Percentiles rank a stretch among this genome's conserved stretches.
Conservation (phyloP, 2,329 filamentous ascomycete genomes). For the Penicillium sclerotigenum region DNA sequence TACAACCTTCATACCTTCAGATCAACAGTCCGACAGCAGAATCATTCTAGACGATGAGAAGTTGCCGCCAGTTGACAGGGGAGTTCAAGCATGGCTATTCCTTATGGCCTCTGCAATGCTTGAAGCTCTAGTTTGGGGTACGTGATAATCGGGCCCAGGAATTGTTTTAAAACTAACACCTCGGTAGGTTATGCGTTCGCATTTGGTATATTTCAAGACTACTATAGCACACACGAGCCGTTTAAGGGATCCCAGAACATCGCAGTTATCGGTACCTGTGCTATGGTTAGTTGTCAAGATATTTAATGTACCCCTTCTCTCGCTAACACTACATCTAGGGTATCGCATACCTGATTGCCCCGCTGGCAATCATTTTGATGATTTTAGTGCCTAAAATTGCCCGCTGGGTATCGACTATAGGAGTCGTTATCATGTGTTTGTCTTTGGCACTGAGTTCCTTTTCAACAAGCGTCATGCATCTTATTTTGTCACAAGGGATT, state of each 20-base stretch:
- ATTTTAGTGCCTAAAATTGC: constrained; percentile 33
- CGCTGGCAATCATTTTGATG: constrained; percentile 27
- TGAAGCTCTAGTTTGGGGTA: constrained; percentile 24
- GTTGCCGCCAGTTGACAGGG: constrained; percentile 18
- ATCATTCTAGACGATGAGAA: constrained; percentile 1
- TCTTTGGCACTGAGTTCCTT: constrained; percentile 41
- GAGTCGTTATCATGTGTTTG: constrained; percentile 36
- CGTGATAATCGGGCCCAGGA: background rate
- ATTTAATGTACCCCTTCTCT: background rate
- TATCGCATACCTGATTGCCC: constrained; percentile 27
- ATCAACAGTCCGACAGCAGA: constrained; percentile 4
- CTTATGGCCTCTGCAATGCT: constrained; percentile 21
- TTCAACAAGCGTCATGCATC: constrained; percentile 38
- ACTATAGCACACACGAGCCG: constrained; percentile 60
- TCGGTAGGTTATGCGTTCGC: constrained; percentile 61
- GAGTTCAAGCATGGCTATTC: constrained; percentile 23
- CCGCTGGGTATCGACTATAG: constrained; percentile 29
- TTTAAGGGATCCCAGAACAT: constrained; percentile 53
- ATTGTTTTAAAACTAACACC: background rate
- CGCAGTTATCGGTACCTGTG: constrained; percentile 62
- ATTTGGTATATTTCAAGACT: constrained; percentile 69
- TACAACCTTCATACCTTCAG: background rate
- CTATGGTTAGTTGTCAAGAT: constrained; percentile 46
- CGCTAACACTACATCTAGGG: constrained; percentile 17
- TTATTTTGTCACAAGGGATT: constrained; percentile 41